Conservation (phyloP, 495 filamentous ascomycete species). For the Diplogelasinospora grovesii region DNA sequence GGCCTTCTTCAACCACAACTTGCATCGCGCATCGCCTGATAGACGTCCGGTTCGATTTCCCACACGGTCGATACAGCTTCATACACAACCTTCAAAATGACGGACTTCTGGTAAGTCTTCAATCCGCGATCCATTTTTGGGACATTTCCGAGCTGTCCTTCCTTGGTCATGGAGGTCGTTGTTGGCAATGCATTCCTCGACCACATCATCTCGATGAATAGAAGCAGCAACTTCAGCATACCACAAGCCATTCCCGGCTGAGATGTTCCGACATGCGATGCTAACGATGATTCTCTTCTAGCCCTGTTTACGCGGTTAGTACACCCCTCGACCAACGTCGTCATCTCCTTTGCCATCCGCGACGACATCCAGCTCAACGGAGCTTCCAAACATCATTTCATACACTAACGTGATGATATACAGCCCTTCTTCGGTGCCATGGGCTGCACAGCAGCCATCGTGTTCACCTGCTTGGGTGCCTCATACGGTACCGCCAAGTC, state of each 20-base stretch:
- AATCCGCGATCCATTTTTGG: constrained; percentile 17
- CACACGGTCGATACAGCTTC: constrained; percentile 23
- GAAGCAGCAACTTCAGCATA: no score
- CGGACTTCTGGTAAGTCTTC: constrained; percentile 34
- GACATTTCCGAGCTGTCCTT: constrained; percentile 16
- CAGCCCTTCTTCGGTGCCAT: constrained; percentile 99
- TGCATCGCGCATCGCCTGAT: constrained; percentile 14
- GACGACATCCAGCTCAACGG: no score
- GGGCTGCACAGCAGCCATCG: constrained; percentile 96
- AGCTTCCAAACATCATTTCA: no score
- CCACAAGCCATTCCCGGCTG: no score
- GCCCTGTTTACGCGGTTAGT: constrained; percentile 99
- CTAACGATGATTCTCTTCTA: constrained; percentile 36
- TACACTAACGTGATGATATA: no score
- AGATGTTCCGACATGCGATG: constrained; percentile 1
- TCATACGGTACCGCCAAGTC: constrained; percentile 99
- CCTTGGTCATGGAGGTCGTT: neutral
- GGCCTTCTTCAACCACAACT: constrained; percentile 8
- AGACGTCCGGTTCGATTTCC: constrained; percentile 8
- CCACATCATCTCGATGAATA: constrained; percentile 1
- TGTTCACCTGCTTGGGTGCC: constrained; percentile 98
- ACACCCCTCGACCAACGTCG: constrained; percentile 15
- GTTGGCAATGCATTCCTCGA: neutral
- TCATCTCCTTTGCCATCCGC: constrained; percentile 2
- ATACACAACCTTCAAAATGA: constrained; percentile 31